These are phyloP conservation scores for Poa annua DNA, from an alignment of 176 grass and related monocot genomes.

Conservation along the genomic window DNA sequence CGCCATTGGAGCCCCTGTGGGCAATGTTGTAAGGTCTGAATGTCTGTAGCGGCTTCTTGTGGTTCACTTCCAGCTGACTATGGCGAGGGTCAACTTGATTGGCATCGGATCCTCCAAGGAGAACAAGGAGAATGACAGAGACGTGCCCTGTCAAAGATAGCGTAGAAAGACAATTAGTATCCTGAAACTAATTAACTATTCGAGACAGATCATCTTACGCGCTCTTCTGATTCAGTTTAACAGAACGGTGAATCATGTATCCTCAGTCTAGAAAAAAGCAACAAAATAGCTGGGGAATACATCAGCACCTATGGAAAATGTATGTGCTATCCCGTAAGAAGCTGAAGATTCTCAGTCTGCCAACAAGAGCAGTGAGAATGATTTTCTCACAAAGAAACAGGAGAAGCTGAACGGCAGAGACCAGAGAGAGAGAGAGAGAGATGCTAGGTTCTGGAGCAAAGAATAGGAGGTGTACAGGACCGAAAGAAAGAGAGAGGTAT, in stretches of 20 bases:
- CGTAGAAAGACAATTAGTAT: background rate
- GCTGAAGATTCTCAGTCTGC: no score
- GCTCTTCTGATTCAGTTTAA: background rate
- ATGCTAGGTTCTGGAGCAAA: background rate
- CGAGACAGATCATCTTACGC: background rate
- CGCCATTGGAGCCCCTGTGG: slow-evolving; percentile 65
- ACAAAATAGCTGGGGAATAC: background rate
- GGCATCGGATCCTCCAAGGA: slow-evolving; percentile 37
- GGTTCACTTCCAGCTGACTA: slow-evolving; percentile 36
- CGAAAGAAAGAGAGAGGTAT: background rate
- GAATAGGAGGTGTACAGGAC: background rate
- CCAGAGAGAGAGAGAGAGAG: background rate
- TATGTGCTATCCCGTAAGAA: no score
- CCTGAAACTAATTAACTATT: background rate
- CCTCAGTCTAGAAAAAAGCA: background rate
- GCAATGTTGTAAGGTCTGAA: slow-evolving; percentile 70
- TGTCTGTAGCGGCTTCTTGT: slow-evolving; percentile 57
- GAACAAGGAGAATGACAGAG: slow-evolving; percentile 40
- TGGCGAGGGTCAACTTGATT: background rate
- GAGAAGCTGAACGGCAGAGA: no score
- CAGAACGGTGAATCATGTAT: background rate
- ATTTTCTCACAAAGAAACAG: no score
- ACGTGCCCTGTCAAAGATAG: slow-evolving; percentile 47
- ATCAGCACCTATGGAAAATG: background rate
- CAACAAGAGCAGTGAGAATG: no score